Percentiles rank a stretch among this genome's conserved stretches.
Evolutionary conservation across 805 yeast genomes (phyloP).

Genomic region (Pichia scutulata): DNA sequence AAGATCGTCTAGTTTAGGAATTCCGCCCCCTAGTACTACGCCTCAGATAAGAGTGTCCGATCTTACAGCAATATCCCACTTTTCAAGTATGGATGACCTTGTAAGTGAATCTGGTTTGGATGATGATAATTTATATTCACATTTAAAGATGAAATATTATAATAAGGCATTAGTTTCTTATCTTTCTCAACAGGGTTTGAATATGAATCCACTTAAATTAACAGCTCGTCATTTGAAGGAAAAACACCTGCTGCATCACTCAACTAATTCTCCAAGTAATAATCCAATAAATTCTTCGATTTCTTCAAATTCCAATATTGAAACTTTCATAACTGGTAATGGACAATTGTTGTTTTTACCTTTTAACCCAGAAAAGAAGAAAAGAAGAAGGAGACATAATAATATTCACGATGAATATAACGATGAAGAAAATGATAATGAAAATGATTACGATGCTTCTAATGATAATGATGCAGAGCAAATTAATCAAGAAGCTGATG

Average conservation of each 20-base stretch:
- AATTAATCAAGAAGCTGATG: constrained; percentile 1
- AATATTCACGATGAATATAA: constrained; percentile 14
- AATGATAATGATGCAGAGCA: constrained; percentile 12
- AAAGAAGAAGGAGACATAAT: constrained; percentile 2
- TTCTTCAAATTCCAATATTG: constrained; percentile 11
- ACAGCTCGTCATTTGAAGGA: constrained; percentile 7
- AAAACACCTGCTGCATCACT: neutral
- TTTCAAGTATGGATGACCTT: constrained; percentile 20
- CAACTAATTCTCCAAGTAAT: neutral
- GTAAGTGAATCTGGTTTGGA: constrained; percentile 19
- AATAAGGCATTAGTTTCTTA: constrained; percentile 21
- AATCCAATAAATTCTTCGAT: constrained; percentile 7
- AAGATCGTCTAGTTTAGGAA: neutral
- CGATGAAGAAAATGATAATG: constrained; percentile 13
- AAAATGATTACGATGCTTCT: constrained; percentile 19
- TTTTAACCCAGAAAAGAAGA: constrained; percentile 26
- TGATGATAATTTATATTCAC: constrained; percentile 3
- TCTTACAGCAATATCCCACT: neutral
- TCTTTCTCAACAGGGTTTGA: constrained; percentile 24
- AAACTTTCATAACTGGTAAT: constrained; percentile 25
- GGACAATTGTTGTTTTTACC: constrained; percentile 30
- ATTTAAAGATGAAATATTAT: constrained; percentile 18
- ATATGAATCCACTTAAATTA: constrained; percentile 21
- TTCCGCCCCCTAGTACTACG: neutral
- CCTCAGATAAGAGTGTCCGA: constrained; percentile 1